Conservation (phyloP, 2,329 filamentous ascomycete genomes). For the Neophaeococcomyces mojaviensis region DNA sequence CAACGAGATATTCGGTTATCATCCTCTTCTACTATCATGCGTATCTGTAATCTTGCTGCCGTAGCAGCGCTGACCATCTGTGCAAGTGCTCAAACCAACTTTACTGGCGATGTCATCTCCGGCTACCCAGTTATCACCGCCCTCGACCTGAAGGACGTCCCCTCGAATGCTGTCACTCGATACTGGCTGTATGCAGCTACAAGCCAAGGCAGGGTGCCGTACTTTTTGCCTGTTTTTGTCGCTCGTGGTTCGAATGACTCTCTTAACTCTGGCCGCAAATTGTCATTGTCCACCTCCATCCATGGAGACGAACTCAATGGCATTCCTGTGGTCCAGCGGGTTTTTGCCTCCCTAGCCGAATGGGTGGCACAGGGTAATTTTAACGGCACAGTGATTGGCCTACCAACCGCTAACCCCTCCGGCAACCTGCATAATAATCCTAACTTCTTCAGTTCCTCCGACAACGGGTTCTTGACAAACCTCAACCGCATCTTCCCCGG, state of each 20-base stretch:
- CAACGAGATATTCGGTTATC: too few species aligned
- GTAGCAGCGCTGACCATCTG: too few species aligned
- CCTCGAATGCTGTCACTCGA: conserved; percentile 8
- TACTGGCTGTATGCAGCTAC: conserved; percentile 8
- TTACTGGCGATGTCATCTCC: conserved; percentile 6
- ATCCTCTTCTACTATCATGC: too few species aligned
- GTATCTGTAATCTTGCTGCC: too few species aligned
- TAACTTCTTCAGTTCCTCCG: conserved; percentile 5
- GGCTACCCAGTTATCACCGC: conserved; percentile 9
- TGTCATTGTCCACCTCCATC: conserved; percentile 8
- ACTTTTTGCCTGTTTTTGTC: conserved; percentile 9
- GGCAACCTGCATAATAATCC: conserved; percentile 8
- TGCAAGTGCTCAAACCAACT: conserved; percentile 7
- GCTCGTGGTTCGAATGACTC: conserved; percentile 7
- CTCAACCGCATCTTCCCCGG: conserved; percentile 10
- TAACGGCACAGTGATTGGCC: conserved; percentile 4
- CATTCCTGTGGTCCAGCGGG: conserved; percentile 9
- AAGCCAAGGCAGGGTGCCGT: conserved; percentile 8
- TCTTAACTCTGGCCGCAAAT: conserved; percentile 5
- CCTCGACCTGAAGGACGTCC: conserved; percentile 9
- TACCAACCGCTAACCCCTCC: conserved; percentile 4
- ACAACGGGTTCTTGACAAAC: conserved; percentile 7
- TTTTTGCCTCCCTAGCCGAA: conserved; percentile 7
- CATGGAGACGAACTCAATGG: conserved; percentile 12
- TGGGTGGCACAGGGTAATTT: conserved; percentile 1